Base-by-base conservation (phyloP, 2,329 filamentous ascomycete species). In the Beauveria pseudobassiana region DNA sequence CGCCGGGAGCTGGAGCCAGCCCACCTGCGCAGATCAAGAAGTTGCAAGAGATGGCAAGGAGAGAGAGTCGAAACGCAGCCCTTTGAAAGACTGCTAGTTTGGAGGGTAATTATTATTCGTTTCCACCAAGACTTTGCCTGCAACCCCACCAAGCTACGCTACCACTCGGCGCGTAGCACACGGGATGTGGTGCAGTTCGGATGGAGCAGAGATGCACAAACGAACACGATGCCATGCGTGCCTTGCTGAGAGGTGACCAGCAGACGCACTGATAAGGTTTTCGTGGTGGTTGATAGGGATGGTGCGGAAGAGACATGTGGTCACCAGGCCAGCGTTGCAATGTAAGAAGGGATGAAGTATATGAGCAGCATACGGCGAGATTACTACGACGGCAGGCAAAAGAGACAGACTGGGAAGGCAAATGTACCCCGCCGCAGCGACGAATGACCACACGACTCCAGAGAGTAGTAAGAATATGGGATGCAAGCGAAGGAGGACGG, bases 301-400 rank as follows among this genome's bases (percentile, higher is more conserved):
- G 30, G 34, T 42, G 46, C 34, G 5, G 56, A 51, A 46, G 18
- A 59, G 56, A 51, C 45, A 59, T 51, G 45, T 51, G 56, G 56
- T 51, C 56, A 59, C 56, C 40, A 51, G 56, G 34, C 24, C 10
- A 14, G 54, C 46, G 40, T 56, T 46, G 42, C 34, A 42, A 18
- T 46, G 54, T 46, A 38, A 38, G 42, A 48, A 9, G 26, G n/a
- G 22, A 18, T 24, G 26, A 56, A 14, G 42, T 26, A 22, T 8
- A 48, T 24, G 20, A 26, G 42, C 28, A 48, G 34, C 26, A 30
- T 43, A 48, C 22, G 26, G 28, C 42, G 45, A 59, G 28, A 59
- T 50, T 59, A 59, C 56, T 40, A 43, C 22, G 16, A 51, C 9
- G 18, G 28, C 10, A 51, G 18, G 12, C 9, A 7, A 24, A 16